phyloP scores from a whole-genome alignment of 192 early-diverging fungal species.

The Umbelopsis isabellina region DNA sequence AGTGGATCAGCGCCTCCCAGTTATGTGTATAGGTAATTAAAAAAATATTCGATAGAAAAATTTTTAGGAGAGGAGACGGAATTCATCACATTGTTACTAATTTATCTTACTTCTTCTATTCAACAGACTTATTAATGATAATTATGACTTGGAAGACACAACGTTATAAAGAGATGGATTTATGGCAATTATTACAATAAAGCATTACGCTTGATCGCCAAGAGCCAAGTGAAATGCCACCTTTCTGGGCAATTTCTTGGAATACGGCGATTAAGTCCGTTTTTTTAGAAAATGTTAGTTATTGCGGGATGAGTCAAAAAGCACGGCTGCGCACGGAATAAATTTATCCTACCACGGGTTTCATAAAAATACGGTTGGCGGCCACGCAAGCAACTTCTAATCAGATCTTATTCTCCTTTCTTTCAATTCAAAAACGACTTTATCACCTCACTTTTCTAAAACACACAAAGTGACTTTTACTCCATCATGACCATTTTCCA shows the following conservation, averaged over 20 bases:
- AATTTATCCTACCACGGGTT: constrained; percentile 23
- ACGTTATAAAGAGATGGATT: constrained; percentile 32
- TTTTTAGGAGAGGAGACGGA: constrained; percentile 2
- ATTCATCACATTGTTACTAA: constrained; percentile 51
- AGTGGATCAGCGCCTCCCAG: constrained; percentile 32
- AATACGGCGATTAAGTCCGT: no score
- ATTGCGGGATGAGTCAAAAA: constrained; percentile 15
- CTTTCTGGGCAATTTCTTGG: no score
- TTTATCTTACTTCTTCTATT: constrained; percentile 68
- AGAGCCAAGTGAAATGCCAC: no score
- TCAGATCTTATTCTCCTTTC: background rate
- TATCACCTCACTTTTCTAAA: background rate
- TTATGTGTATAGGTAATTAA: constrained; percentile 29
- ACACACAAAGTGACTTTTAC: background rate
- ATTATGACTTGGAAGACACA: constrained; percentile 45
- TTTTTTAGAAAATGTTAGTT: no score
- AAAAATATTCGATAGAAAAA: background rate
- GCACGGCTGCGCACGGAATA: constrained; percentile 15
- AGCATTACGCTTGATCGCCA: background rate
- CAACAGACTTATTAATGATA: constrained; percentile 74
- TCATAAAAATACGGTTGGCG: constrained; percentile 3
- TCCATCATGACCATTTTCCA: constrained; percentile 14
- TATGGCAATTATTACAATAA: constrained; percentile 5
- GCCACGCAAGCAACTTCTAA: constrained; percentile 4
- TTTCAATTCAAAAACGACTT: background rate